Base-by-base conservation (phyloP, 352 stramenopile genomes). In the Phytophthora capsici region DNA sequence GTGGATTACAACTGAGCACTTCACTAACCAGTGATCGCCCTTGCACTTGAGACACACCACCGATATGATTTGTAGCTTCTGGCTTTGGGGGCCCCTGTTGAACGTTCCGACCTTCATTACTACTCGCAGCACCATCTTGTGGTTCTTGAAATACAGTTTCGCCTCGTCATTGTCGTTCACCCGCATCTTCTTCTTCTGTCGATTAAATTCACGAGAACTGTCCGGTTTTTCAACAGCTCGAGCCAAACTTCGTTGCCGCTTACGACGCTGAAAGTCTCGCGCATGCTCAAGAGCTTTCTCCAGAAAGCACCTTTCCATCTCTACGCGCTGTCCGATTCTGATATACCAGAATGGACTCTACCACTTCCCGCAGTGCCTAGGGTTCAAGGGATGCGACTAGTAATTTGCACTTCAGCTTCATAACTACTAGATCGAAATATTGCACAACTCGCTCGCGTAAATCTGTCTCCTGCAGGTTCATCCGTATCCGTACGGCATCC, bases 1-100 rank as follows among this genome's bases (percentile, higher is more conserved):
- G 26, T 14, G 3, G 14, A 20, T 28, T 26, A 14, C 53, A 2
- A 8, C 2, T 4, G 30, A 13, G 19, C 53, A 36, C 2, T 45
- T 9, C 30, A 34, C 28, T 17, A 47, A n/a, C 53, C 53, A 61
- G 13, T 47, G 43, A 1, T 6, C 6, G 1, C 20, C 40, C 38
- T 47, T 61, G 30, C 53, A 49, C 28, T 52, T 46, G 3, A 61
- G 14, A 17, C 53, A 52, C n/a, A n/a, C n/a, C n/a, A n/a, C n/a
- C n/a, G n/a, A n/a, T n/a, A n/a, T n/a, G n/a, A n/a, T n/a, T n/a
- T n/a, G n/a, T n/a, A n/a, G n/a, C n/a, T n/a, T 45, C 38, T 17
- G 6, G 16, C 38, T 9, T 45, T 17, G 20, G 38, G 16, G 20
- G 4, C 23, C 6, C n/a, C 6, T 4, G 38, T 45, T 45, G 38